phyloP scores from a whole-genome alignment of 1,284 basidiomycete genomes.

The Ustilago curta region DNA sequence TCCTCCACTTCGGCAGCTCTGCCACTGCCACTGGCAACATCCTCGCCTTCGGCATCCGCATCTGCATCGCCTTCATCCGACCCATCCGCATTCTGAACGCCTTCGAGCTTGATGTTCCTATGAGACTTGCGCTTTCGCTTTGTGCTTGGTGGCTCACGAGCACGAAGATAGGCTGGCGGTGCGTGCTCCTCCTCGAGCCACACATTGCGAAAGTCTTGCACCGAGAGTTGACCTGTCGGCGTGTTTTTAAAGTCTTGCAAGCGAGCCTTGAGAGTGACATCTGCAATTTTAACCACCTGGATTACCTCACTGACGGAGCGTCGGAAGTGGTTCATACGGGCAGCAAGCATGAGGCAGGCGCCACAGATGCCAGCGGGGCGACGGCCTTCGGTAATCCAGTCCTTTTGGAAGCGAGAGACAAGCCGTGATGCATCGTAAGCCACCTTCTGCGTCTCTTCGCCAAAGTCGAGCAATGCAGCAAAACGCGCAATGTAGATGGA shows the following conservation, averaged over 20 bases:
- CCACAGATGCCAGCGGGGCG: constrained; percentile 97
- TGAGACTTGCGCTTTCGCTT: constrained; percentile 72
- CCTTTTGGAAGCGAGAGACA: constrained; percentile 91
- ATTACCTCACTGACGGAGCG: constrained; percentile 94
- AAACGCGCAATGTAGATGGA: constrained; percentile 98
- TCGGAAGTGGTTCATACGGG: constrained; percentile 97
- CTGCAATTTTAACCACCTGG: constrained; percentile 93
- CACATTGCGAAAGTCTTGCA: constrained; percentile 90
- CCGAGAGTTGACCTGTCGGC: constrained; percentile 83
- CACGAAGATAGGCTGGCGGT: constrained; percentile 81
- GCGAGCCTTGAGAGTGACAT: constrained; percentile 90
- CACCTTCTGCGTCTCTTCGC: constrained; percentile 89
- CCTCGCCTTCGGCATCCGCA: constrained; percentile 73
- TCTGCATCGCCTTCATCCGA: constrained; percentile 38
- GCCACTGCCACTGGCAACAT: constrained; percentile 40
- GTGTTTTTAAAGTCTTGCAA: constrained; percentile 96
- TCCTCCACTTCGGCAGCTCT: constrained; percentile 21
- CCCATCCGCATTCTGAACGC: constrained; percentile 30
- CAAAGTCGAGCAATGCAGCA: constrained; percentile 94
- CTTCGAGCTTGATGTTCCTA: constrained; percentile 40
- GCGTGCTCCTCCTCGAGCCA: constrained; percentile 92
- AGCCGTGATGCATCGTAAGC: constrained; percentile 93
- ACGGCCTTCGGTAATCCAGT: constrained; percentile 96
- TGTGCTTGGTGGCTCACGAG: constrained; percentile 75
- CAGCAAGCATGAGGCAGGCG: constrained; percentile 91